Base-by-base conservation (phyloP, 2,329 filamentous ascomycete species). In the Curvularia lunata region DNA sequence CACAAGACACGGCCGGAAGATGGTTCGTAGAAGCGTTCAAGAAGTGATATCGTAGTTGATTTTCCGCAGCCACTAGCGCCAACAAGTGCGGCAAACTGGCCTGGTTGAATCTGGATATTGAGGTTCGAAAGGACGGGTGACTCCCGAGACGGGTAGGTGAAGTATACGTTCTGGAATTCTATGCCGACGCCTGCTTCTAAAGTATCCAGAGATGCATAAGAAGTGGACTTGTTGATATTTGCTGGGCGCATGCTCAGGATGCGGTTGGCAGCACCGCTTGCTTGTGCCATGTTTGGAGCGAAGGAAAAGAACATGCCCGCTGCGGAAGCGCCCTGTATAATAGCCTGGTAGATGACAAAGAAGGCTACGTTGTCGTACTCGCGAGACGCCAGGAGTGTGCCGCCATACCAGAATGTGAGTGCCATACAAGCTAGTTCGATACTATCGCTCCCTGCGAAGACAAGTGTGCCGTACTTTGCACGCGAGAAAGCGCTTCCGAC, bases 101-200 rank as follows among this genome's bases (percentile, higher is more conserved):
- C 89, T 63, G 86, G 87, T 12, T 58, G 58, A 27, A 77, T 64
- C 52, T 75, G 64, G 23, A 78, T 46, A 45, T 83, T 85, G 53
- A 86, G 79, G 58, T 80, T 76, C 28, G 73, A 75, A 8, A 80
- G 71, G 7, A 78, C 77, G 12, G 92, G 91, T 63, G 96, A 91
- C 0, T 91, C 90, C 1, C 94, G 87, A 0, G 91, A 96, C 0
- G 93, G 92, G 74, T 98, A 99, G 45, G 91, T 85, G 84, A 97
- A 98, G 77, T 95, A 91, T 3, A 98, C 93, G 64, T 97, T 90
- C 16, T 90, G 87, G 82, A 99, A 97, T 73, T 98, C 93, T 61
- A 99, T 85, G 10, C 69, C 58, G 7, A 70, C 65, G 19, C 71
- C 67, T 16, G 56, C 48, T 9, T 59, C 27, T 7, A 61, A 41